These are phyloP conservation scores for Xylariomycetidae sp. DNA, from an alignment of 2,329 filamentous ascomycete genomes.

Conservation along the genomic window DNA sequence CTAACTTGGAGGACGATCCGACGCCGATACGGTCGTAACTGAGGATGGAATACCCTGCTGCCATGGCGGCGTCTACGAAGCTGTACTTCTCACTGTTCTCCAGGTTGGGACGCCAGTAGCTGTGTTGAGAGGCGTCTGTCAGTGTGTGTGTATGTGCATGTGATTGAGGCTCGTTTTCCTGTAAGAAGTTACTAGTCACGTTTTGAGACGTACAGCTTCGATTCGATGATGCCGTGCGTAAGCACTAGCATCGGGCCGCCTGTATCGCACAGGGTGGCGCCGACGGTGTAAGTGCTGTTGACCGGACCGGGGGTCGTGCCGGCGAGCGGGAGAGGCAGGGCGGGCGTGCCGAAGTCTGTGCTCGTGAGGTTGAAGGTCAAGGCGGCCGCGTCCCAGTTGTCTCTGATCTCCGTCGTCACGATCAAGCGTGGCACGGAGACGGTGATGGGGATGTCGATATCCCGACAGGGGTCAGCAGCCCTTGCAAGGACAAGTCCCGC, in stretches of 20 bases:
- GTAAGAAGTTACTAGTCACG: too few species aligned
- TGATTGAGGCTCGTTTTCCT: background rate
- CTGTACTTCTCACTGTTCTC: constrained; percentile 15
- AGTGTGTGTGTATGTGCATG: background rate
- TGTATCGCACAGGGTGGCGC: constrained; percentile 23
- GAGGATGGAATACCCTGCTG: constrained; percentile 25
- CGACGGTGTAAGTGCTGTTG: constrained; percentile 20
- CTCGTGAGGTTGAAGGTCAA: constrained; percentile 25
- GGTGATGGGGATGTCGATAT: constrained; percentile 22
- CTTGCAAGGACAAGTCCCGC: too few species aligned
- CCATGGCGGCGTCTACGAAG: constrained; percentile 22
- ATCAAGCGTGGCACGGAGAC: constrained; percentile 23
- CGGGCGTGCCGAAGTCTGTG: constrained; percentile 14
- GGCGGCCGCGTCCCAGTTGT: constrained; percentile 25
- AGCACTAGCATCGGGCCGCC: constrained; percentile 20
- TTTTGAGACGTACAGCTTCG: constrained; percentile 19
- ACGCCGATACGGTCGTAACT: constrained; percentile 29
- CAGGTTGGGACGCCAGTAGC: constrained; percentile 24
- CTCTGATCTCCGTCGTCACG: constrained; percentile 17
- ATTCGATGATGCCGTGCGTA: constrained; percentile 28
- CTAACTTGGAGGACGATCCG: constrained; percentile 26
- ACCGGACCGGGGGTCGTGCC: constrained; percentile 15
- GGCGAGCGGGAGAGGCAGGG: constrained; percentile 19
- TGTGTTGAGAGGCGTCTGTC: too few species aligned
- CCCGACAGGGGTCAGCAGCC: too few species aligned